Evolutionary conservation across 805 yeast genomes (phyloP), one percentile per base, ranked within the genome.

Genomic region (Naumovozyma dairenensis): DNA sequence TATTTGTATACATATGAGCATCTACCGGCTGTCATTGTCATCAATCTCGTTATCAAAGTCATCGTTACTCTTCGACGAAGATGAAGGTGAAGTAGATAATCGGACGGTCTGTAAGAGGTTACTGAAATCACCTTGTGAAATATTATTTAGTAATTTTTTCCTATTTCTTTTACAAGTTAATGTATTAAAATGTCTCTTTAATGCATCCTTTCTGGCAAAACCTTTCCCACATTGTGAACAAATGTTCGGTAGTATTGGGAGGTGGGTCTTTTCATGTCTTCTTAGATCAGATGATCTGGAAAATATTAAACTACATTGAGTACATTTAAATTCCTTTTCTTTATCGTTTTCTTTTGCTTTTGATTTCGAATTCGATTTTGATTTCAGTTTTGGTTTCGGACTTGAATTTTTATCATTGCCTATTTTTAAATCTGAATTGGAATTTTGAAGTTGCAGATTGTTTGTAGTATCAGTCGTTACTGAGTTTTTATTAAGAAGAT

Each of bases 171-270:
- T 73, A 61, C 92, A 81, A 0, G 92, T 80, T 35, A 77, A 60
- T 0, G 92, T 81, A 31, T 79, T 80, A 37, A 65, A 63, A 54
- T 81, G 89, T 45, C 92, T 62, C 51, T 80, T 81, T 44, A 81
- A 61, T 0, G 89, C 89, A 58, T 81, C 92, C 46, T 79, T 80
- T 32, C 92, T 62, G 1, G 89, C 87, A 65, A 81, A 81, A 0
- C 89, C 86, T 50, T 80, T 81, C 21, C 82, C 83, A 60, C 92
- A 81, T 19, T 66, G 57, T 3, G 75, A 71, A 55, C 92, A 81
- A 33, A 80, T 72, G 51, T 81, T 79, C 1, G 89, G 87, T 5
- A 82, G 71, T 4, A 78, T 71, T 19, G 74, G 42, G 29, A 80
- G 58, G 57, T 81, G 92, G 25, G 76, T 81, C 48, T 79, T 74